These are phyloP conservation scores for Xylaria digitata DNA, from an alignment of 2,329 filamentous ascomycete species.

Conservation along the genomic window DNA sequence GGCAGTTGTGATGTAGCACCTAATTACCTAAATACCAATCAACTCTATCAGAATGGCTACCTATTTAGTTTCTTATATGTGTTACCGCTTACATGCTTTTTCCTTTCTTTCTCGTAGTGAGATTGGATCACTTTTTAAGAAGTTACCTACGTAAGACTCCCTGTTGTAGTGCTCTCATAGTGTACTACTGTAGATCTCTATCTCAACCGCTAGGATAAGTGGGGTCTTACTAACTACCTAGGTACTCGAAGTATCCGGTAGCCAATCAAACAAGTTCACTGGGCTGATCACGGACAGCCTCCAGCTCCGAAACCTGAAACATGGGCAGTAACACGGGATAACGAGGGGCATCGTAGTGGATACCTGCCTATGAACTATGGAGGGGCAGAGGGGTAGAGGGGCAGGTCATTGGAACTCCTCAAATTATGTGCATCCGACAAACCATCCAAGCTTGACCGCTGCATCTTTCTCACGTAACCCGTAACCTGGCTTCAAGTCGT, in stretches of 20 bases:
- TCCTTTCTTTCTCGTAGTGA: background rate
- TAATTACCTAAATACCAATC: too few species aligned
- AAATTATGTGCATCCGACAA: conserved; percentile 29
- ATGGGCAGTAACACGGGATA: conserved; percentile 7
- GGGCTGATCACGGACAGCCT: too few species aligned
- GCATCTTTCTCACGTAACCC: conserved; percentile 10
- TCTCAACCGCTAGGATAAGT: too few species aligned
- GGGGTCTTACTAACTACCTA: too few species aligned
- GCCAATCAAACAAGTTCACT: conserved; percentile 18
- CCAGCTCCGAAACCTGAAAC: conserved; percentile 9
- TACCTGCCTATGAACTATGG: conserved; percentile 21
- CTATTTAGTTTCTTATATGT: background rate
- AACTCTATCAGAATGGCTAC: background rate
- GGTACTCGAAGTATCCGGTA: background rate
- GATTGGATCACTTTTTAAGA: too few species aligned
- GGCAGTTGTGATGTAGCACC: background rate
- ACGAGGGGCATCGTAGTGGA: conserved; percentile 13
- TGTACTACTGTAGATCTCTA: too few species aligned
- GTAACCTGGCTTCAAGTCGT: background rate
- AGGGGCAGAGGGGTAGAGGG: conserved; percentile 31
- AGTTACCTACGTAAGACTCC: too few species aligned
- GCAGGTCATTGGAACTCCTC: conserved; percentile 27
- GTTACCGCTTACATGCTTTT: background rate
- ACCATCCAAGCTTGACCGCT: conserved; percentile 23
- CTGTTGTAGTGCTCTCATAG: too few species aligned